These are phyloP conservation scores for Thelephora terrestris DNA, from an alignment of 1,284 basidiomycete genomes.

Conservation along the genomic window DNA sequence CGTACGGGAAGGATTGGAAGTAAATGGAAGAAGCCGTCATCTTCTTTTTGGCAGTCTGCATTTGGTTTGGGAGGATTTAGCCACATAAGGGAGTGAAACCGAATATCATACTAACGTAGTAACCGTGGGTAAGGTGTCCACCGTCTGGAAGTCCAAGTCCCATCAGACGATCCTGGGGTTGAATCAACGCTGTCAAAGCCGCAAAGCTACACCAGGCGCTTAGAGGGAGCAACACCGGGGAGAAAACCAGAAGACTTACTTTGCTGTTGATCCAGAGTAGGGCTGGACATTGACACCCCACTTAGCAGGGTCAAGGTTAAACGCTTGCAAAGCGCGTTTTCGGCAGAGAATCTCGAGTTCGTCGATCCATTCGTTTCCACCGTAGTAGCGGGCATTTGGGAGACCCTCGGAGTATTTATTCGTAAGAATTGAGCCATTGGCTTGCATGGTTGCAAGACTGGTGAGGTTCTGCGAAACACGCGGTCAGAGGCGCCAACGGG, in stretches of 20 bases:
- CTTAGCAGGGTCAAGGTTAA: constrained; percentile 85
- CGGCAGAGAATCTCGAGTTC: constrained; percentile 93
- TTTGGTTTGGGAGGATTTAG: constrained; percentile 15
- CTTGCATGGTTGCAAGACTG: constrained; percentile 90
- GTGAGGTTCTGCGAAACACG: constrained; percentile 71
- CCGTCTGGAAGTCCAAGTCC: constrained; percentile 98
- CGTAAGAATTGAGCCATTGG: constrained; percentile 97
- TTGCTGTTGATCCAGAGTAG: constrained; percentile 75
- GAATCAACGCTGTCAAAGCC: constrained; percentile 91
- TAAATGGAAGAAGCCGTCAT: constrained; percentile 99
- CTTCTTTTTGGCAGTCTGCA: constrained; percentile 96
- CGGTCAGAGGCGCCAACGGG: constrained; percentile 8
- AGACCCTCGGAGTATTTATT: constrained; percentile 99
- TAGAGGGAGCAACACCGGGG: not conserved
- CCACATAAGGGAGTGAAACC: constrained; percentile 21
- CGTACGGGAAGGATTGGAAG: constrained; percentile 98
- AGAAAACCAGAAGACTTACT: constrained; percentile 24
- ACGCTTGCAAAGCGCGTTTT: constrained; percentile 92
- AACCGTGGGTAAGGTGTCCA: constrained; percentile 96
- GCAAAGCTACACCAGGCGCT: constrained; percentile 68
- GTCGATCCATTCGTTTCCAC: constrained; percentile 96
- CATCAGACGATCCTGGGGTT: constrained; percentile 99
- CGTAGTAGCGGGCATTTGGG: constrained; percentile 93
- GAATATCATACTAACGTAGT: constrained; percentile 59
- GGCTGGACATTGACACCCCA: constrained; percentile 99